Percentiles rank a stretch among this genome's conserved stretches.
Evolutionary conservation across 1,284 basidiomycete species (phyloP).

Genomic region (Rhodotorula sp.): DNA sequence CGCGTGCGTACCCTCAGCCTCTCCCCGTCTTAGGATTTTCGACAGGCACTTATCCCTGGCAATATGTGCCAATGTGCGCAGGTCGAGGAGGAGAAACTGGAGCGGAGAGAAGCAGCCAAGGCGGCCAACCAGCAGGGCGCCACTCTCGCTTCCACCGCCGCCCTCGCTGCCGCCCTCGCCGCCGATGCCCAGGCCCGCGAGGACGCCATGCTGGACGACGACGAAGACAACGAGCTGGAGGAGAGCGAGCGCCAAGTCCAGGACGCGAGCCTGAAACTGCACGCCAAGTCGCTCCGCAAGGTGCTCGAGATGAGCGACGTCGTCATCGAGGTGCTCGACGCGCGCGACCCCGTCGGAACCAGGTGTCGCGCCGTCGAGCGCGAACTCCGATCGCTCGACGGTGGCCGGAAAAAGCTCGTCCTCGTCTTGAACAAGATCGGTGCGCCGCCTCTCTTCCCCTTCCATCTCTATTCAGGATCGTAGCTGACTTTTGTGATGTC

Average conservation of each 20-base stretch:
- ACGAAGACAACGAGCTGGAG: slow-evolving; percentile 41
- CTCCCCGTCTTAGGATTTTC: neutral
- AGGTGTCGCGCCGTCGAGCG: slow-evolving; percentile 83
- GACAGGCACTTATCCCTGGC: neutral
- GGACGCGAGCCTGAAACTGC: slow-evolving; percentile 49
- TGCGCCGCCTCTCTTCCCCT: slow-evolving; percentile 53
- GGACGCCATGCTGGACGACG: slow-evolving; percentile 44
- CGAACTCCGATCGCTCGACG: slow-evolving; percentile 77
- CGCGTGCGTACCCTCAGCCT: slow-evolving; percentile 21
- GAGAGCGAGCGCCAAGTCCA: slow-evolving; percentile 34
- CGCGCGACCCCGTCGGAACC: slow-evolving; percentile 86
- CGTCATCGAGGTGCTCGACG: slow-evolving; percentile 83
- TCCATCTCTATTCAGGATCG: neutral
- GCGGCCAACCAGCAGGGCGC: slow-evolving; percentile 26
- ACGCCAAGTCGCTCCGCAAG: slow-evolving; percentile 65
- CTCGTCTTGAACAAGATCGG: slow-evolving; percentile 92
- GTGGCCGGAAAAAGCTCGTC: slow-evolving; percentile 80
- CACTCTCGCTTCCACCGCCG: slow-evolving; percentile 42
- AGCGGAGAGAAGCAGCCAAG: slow-evolving; percentile 34
- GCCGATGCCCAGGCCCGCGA: slow-evolving; percentile 38
- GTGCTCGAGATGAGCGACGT: slow-evolving; percentile 93
- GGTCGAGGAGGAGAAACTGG: slow-evolving; percentile 68
- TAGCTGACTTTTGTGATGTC: neutral
- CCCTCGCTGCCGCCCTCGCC: slow-evolving; percentile 41
- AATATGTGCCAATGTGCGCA: slow-evolving; percentile 41